Conservation (phyloP, 1,284 basidiomycete genomes). For the Fistulinella staudtii region DNA sequence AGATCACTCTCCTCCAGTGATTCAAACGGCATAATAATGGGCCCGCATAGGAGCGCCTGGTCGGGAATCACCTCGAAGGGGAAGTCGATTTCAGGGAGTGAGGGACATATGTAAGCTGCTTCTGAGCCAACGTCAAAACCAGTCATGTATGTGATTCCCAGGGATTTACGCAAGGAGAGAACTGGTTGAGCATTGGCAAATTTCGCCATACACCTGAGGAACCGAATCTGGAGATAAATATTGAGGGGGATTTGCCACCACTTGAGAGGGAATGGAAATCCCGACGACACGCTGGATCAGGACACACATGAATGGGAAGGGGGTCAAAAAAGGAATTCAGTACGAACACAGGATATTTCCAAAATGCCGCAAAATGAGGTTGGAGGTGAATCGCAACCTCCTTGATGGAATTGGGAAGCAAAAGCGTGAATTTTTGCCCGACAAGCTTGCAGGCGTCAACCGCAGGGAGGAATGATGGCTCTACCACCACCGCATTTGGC, state of each 20-base stretch:
- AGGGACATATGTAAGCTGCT: neutral
- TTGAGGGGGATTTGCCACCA: slow-evolving; percentile 3
- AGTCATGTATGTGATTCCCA: neutral
- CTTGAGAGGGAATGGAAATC: slow-evolving; percentile 2
- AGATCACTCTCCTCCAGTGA: slow-evolving; percentile 2
- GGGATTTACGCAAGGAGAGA: neutral
- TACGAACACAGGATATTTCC: slow-evolving; percentile 4
- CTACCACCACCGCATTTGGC: neutral
- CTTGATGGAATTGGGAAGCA: neutral
- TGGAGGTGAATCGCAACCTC: neutral
- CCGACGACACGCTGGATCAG: neutral
- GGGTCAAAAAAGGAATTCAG: neutral
- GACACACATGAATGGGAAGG: neutral
- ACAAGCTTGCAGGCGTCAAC: slow-evolving; percentile 2
- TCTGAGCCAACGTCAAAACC: neutral
- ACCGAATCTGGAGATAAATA: slow-evolving; percentile 1
- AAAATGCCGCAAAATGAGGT: neutral
- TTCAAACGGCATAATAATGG: neutral
- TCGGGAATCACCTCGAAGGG: neutral
- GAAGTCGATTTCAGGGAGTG: neutral
- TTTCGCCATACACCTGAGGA: neutral
- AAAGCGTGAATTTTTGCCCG: neutral
- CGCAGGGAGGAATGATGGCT: neutral
- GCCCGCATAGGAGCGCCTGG: neutral
- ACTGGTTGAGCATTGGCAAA: neutral